phyloP scores from a whole-genome alignment of 345 rosid species.

The Moricandia arvensis region DNA sequence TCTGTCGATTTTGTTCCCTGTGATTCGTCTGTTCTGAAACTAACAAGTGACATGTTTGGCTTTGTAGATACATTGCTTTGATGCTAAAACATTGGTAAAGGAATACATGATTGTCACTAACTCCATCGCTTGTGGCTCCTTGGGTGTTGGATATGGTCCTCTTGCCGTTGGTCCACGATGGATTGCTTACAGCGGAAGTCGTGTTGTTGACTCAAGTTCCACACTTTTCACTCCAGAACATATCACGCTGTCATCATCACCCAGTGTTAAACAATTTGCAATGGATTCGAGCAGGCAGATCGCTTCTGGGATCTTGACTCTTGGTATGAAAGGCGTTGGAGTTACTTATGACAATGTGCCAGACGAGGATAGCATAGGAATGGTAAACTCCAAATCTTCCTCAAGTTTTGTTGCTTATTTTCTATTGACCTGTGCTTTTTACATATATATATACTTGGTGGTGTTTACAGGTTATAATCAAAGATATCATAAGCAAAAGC shows the following conservation, averaged over 20 bases:
- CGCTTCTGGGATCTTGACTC: constrained; percentile 71
- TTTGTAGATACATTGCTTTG: constrained; percentile 86
- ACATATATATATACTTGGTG: background rate
- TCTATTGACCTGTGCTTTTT: background rate
- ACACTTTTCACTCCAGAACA: constrained; percentile 65
- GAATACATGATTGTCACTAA: constrained; percentile 69
- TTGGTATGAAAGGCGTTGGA: constrained; percentile 45
- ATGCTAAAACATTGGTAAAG: constrained; percentile 58
- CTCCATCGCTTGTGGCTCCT: constrained; percentile 48
- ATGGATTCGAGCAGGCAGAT: constrained; percentile 90
- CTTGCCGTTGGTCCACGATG: constrained; percentile 94
- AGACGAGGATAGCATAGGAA: constrained; percentile 75
- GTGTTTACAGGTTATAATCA: constrained; percentile 68
- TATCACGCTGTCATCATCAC: constrained; percentile 48
- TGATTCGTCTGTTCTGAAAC: constrained; percentile 3
- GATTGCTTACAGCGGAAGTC: constrained; percentile 90
- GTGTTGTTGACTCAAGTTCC: constrained; percentile 49
- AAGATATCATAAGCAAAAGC: constrained; percentile 65
- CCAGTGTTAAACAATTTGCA: constrained; percentile 71
- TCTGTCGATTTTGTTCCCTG: background rate
- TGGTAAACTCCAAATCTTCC: constrained; percentile 62
- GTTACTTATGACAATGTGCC: constrained; percentile 50
- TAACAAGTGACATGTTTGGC: constrained; percentile 8
- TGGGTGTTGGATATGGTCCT: constrained; percentile 85
- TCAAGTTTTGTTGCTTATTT: too few species aligned